Evolutionary conservation across 2,329 filamentous ascomycete genomes (phyloP), one percentile per base, ranked within the genome.

Genomic region (Didymellaceae sp.): DNA sequence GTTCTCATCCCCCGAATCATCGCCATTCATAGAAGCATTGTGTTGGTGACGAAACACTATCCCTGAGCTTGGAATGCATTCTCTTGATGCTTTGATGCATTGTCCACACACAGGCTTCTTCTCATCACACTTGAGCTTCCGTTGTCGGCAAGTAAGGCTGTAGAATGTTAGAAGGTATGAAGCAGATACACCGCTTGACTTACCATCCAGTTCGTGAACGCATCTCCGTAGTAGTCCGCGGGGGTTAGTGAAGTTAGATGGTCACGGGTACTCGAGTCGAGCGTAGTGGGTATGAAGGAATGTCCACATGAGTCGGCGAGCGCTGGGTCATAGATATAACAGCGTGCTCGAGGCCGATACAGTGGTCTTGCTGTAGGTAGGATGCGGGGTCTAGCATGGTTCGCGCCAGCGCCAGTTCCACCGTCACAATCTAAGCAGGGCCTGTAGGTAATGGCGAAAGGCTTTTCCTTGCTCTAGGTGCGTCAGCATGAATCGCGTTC

Each of bases 1-100:
- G 26, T 76, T 78, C 33, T 77, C 75, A 18, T 70, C 67, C 14
- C 67, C 68, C 4, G 71, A 71, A 34, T 76, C 74, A 11, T 73
- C 72, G 39, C 80, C 79, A 52, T 86, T 87, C 83, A 87, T 85
- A 16, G 83, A 86, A 22, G 84, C 84, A 78, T 87, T 87, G 71
- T 87, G 85, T 63, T 87, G 84, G 68, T 88, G 85, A 46, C 85
- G 81, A 62, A 87, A 88, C 34, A 86, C 82, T 59, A 87, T 80
- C 42, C 83, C 84, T 55, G 83, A 82, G 62, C 81, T 84, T 18
- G 82, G 82, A 35, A 82, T 74, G 68, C 84, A 87, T 69, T 84
- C 78, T 59, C 84, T 77, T 38, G 78, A 80, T 5, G 82, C 84
- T 68, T 85, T 84, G 63, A 75, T 75, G 68, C 84, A 87, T 68